These are phyloP conservation scores for Coprinellus micaceus DNA, from an alignment of 768 basidiomycete genomes.

Conservation along the genomic window DNA sequence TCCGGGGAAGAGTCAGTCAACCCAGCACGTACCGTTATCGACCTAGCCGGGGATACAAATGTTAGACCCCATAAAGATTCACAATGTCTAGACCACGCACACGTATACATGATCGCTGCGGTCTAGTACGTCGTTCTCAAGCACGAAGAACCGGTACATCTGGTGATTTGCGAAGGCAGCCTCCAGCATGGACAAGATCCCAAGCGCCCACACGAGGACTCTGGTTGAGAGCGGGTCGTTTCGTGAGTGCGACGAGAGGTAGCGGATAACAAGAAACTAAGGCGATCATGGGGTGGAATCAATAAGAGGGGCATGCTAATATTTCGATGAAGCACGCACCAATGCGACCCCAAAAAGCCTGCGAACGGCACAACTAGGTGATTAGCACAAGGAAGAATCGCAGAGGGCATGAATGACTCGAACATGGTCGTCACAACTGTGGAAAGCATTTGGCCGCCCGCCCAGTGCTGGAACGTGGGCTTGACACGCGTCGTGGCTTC, in stretches of 20 bases:
- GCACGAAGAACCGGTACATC: background rate
- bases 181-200: background rate
- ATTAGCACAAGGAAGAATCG: background rate
- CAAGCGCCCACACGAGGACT: background rate
- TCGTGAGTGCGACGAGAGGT: too few species aligned
- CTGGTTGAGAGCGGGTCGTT: too few species aligned
- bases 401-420: background rate
- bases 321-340: background rate
- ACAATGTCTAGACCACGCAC: background rate
- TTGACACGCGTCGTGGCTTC: too few species aligned
- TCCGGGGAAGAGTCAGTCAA: background rate
- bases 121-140: background rate
- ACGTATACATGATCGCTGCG: background rate
- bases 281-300: background rate
- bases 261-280: too few species aligned
- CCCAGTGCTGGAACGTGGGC: too few species aligned
- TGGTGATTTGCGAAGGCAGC: conserved; percentile 4
- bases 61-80: background rate
- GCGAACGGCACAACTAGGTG: too few species aligned
- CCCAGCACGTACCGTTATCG: background rate
- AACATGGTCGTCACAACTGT: conserved; percentile 2
- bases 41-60: background rate
- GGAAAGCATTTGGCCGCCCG: too few species aligned
- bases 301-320: background rate
- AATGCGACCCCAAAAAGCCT: too few species aligned